A percentile compares a stretch with the other conserved stretches of the same genome.
Evolutionary conservation across 2,329 filamentous ascomycete genomes (phyloP).

Genomic region (Blumeria hordei): DNA sequence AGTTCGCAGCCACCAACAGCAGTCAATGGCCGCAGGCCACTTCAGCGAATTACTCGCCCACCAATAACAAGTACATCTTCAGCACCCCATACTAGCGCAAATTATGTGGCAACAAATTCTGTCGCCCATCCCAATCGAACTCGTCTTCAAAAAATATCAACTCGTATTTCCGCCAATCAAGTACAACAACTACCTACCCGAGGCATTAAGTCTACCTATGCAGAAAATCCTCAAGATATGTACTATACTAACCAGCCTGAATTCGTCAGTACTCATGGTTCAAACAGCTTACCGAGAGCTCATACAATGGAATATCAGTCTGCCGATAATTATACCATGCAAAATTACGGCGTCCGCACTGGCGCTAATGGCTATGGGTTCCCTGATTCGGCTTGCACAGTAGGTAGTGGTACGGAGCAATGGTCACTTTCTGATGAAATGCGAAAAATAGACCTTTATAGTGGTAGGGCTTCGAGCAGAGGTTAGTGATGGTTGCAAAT

Average conservation of each 20-base stretch:
- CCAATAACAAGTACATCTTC: conserved; percentile 19
- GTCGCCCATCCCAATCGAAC: conserved; percentile 23
- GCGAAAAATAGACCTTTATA: conserved; percentile 40
- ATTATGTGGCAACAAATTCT: conserved; percentile 16
- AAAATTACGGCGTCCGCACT: conserved; percentile 3
- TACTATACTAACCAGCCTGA: neutral
- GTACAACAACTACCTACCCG: conserved; percentile 11
- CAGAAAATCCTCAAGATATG: neutral
- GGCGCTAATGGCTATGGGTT: too few species aligned
- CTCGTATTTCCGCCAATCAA: conserved; percentile 11
- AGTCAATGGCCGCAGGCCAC: conserved; percentile 24
- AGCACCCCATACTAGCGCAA: conserved; percentile 11
- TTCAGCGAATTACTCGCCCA: conserved; percentile 26
- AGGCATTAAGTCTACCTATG: neutral
- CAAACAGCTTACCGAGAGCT: neutral
- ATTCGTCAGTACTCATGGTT: neutral
- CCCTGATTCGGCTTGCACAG: too few species aligned
- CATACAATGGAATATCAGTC: neutral
- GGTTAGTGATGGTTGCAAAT: conserved; percentile 3
- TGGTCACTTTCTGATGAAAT: conserved; percentile 47
- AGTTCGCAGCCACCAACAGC: conserved; percentile 29
- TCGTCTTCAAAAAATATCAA: conserved; percentile 37
- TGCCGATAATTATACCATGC: neutral
- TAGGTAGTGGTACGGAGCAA: conserved; percentile 15
- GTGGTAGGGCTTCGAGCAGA: conserved; percentile 20